Base-by-base conservation (phyloP, 306 rosid species). In the Castanea sativa region DNA sequence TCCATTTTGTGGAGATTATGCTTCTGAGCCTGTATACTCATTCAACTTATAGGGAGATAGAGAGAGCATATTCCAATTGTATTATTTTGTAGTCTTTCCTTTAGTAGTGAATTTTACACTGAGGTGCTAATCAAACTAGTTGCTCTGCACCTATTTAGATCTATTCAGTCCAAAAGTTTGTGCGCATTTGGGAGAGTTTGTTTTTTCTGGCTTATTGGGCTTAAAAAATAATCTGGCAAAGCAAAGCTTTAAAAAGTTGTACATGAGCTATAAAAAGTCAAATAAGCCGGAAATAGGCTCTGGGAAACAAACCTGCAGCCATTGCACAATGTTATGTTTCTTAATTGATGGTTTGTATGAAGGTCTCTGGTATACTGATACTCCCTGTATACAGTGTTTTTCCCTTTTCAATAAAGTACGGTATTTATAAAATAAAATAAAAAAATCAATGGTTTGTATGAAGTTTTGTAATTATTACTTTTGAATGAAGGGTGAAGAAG, bases 1-100 rank as follows among this genome's bases (percentile, higher is more conserved):
- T 63, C 57, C 13, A 52, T 71, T 61, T 74, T 74, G 33, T 70
- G 60, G 52, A 83, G 32, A 73, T 51, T 23, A n/a, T 32, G 38
- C 60, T 59, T 21, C 25, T 55, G 56, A 38, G 55, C 51, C 21
- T 55, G 35, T 15, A 33, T 43, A 5, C 55, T 61, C 60, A 55
- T 19, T 78, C 58, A 63, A 52, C 74, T 73, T 55, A 23, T 35
- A 33, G 38, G 15, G 16, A 13, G 16, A 49, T 10, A 49, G 16
- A 49, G 15, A 49, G 16, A 49, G 5, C 53, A 10, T 12, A 49
- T 49, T 13, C 53, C 53, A 63, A 41, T 71, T 73, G 25, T 51
- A 49, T 27, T 15, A 61, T 38, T 41, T 32, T 52, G 63, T 25
- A 45, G 16, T 59, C 53, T 64, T 16, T 52, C 56, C 35, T 21